These are phyloP conservation scores for Metschnikowia matae DNA, from an alignment of 805 yeast genomes.

Conservation along the genomic window DNA sequence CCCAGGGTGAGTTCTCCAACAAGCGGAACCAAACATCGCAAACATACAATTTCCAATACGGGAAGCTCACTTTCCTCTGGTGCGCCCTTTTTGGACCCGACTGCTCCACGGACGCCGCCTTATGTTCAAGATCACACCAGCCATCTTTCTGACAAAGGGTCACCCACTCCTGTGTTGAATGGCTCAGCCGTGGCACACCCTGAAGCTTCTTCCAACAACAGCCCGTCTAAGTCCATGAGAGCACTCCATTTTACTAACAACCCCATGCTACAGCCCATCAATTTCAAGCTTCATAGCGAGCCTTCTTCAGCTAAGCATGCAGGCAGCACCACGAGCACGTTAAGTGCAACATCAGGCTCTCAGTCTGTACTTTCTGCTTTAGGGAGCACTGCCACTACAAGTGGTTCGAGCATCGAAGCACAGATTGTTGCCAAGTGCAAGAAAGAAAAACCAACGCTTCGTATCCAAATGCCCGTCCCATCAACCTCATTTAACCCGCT, in stretches of 20 bases:
- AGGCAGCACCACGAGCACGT: not conserved
- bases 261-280: constrained; percentile 54
- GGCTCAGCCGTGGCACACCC: constrained; percentile 7
- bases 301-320: not conserved
- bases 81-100: constrained; percentile 6
- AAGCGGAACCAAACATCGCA: constrained; percentile 26
- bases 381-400: not conserved
- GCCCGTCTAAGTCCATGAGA: constrained; percentile 46
- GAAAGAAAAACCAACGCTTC: constrained; percentile 51
- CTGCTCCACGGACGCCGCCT: constrained; percentile 15
- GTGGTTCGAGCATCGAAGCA: not conserved
- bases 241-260: constrained; percentile 43
- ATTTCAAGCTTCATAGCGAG: constrained; percentile 32
- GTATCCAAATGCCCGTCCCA: constrained; percentile 76
- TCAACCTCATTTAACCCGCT: constrained; percentile 34
- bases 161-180: constrained; percentile 27
- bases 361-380: constrained; percentile 10
- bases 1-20: constrained; percentile 24
- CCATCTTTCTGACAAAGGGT: constrained; percentile 14
- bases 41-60: constrained; percentile 38
- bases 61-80: constrained; percentile 14
- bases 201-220: constrained; percentile 20
- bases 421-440: constrained; percentile 17
- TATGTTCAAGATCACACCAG: constrained; percentile 5
- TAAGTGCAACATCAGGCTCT: not conserved